Evolutionary conservation across 345 rosid genomes (phyloP).

Genomic region (Trapa bicornis): DNA sequence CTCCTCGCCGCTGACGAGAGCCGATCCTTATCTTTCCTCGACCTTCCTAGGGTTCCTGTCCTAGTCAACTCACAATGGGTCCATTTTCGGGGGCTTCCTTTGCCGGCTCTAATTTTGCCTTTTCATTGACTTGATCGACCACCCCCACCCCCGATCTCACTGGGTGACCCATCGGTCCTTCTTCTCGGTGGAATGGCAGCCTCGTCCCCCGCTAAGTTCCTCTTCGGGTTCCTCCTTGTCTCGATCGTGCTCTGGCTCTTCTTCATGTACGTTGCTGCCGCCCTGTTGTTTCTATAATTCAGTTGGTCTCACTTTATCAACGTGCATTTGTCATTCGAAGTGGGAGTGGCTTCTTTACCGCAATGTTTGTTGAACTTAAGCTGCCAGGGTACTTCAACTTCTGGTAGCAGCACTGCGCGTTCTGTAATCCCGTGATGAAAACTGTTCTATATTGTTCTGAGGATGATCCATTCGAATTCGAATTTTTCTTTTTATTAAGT

Average conservation of each 20-base stretch:
- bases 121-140: constrained; percentile 3
- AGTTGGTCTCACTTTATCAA: background rate
- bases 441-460: background rate
- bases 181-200: constrained; percentile 40
- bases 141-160: background rate
- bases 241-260: constrained; percentile 75
- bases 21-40: background rate
- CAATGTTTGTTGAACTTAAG: background rate
- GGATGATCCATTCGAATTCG: too few species aligned
- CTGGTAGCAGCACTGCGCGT: background rate
- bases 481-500: too few species aligned
- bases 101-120: background rate
- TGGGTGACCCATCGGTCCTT: background rate
- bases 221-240: constrained; percentile 69
- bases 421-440: background rate
- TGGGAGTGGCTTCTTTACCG: background rate
- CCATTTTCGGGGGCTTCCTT: background rate
- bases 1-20: constrained; percentile 1
- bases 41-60: constrained; percentile 1
- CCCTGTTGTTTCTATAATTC: background rate
- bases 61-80: background rate
- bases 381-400: too few species aligned
- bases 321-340: background rate
- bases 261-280: constrained; percentile 53
- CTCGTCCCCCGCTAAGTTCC: constrained; percentile 84